phyloP scores from a whole-genome alignment of 2,329 filamentous ascomycete genomes.

The Talaromyces rugulosus region DNA sequence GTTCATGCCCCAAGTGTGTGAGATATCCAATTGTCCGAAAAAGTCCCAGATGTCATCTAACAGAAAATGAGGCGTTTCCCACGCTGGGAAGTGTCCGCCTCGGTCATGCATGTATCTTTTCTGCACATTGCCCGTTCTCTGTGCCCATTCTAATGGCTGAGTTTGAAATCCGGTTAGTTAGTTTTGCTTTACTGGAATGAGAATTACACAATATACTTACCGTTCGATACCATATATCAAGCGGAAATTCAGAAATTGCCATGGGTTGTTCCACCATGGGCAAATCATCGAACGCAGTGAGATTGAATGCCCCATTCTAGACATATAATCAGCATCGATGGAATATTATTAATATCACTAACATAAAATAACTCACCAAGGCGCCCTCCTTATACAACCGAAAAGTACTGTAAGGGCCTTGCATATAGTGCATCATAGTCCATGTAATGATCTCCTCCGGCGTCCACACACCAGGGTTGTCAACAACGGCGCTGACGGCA shows the following conservation, averaged over 20 bases:
- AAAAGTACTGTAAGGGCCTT: background rate
- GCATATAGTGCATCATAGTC: constrained; percentile 1
- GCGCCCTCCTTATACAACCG: background rate
- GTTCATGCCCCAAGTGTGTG: constrained; percentile 18
- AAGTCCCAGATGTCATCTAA: constrained; percentile 45
- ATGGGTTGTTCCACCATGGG: background rate
- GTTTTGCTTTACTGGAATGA: background rate
- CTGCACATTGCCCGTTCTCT: background rate
- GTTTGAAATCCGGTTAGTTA: background rate
- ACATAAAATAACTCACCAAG: background rate
- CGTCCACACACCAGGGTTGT: background rate
- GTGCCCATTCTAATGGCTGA: background rate
- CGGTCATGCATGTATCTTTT: constrained; percentile 20
- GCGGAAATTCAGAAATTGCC: background rate
- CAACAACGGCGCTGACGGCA: constrained; percentile 9
- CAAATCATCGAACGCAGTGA: background rate
- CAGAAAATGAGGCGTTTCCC: constrained; percentile 47
- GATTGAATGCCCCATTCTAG: background rate
- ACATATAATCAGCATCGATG: background rate
- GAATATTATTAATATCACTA: background rate
- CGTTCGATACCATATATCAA: background rate
- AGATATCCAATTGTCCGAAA: constrained; percentile 39
- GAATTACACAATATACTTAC: background rate
- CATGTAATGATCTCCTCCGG: background rate
- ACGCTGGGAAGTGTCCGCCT: constrained; percentile 53